Evolutionary conservation across 1,284 basidiomycete species (phyloP).

Genomic region (Cystobasidium sp.): DNA sequence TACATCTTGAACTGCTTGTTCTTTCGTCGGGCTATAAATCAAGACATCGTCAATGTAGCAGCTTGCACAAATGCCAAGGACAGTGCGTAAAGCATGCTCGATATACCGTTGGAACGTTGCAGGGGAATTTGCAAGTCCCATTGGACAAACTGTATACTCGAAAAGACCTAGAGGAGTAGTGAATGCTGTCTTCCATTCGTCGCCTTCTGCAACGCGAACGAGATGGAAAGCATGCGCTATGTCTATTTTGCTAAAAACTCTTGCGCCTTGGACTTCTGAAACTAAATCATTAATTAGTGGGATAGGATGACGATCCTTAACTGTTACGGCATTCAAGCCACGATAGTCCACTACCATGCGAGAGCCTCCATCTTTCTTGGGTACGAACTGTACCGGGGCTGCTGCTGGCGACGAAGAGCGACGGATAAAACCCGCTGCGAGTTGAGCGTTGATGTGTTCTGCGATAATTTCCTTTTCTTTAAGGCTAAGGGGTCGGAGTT

Average conservation of each 20-base stretch:
- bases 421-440: slow-evolving; percentile 42
- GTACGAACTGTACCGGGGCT: slow-evolving; percentile 61
- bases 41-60: too few relatives aligned
- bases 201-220: slow-evolving; percentile 2
- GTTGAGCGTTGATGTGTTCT: too few relatives aligned
- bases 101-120: slow-evolving; percentile 56
- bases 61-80: slow-evolving; percentile 53
- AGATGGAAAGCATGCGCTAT: slow-evolving; percentile 57
- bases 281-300: slow-evolving; percentile 59
- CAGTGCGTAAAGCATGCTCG: slow-evolving; percentile 51
- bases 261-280: slow-evolving; percentile 54
- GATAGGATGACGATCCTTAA: slow-evolving; percentile 58
- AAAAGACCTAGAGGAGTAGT: slow-evolving; percentile 57
- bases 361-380: slow-evolving; percentile 60
- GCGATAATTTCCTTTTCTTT: too few relatives aligned
- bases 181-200: slow-evolving; percentile 56
- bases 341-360: slow-evolving; percentile 61
- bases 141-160: slow-evolving; percentile 59
- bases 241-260: slow-evolving; percentile 58
- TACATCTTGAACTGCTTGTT: too few relatives aligned
- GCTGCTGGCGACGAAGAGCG: slow-evolving; percentile 47
- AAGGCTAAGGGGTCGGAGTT: too few relatives aligned
- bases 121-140: slow-evolving; percentile 59
- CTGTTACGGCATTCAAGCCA: slow-evolving; percentile 58
- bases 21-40: too few relatives aligned